Evolutionary conservation across 2,329 filamentous ascomycete genomes (phyloP).

Genomic region (Aspergillus clavatus): DNA sequence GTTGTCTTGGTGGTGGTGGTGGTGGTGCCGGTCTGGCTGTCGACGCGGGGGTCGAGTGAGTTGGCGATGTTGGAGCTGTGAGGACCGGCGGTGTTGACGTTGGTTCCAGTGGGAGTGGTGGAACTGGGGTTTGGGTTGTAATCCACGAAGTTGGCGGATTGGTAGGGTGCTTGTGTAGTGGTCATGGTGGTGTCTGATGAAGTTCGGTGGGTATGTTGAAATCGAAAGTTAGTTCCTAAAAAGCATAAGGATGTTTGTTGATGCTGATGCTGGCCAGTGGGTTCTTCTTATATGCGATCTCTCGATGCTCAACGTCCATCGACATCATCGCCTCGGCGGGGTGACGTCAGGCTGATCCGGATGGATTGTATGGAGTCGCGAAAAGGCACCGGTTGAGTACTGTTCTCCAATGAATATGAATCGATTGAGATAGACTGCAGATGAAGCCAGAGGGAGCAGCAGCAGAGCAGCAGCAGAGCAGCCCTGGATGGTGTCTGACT

Average conservation of each 20-base stretch:
- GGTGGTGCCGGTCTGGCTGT: conserved; percentile 20
- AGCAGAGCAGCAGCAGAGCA: too few species aligned
- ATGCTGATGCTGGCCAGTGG: too few species aligned
- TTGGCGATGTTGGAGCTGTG: conserved; percentile 27
- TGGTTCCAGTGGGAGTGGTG: conserved; percentile 11
- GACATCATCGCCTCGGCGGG: conserved; percentile 6
- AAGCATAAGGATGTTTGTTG: too few species aligned
- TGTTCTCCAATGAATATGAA: too few species aligned
- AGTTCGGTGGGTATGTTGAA: too few species aligned
- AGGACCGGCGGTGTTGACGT: conserved; percentile 14
- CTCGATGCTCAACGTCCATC: background rate
- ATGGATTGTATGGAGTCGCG: too few species aligned
- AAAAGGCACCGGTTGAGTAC: too few species aligned
- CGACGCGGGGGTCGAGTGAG: conserved; percentile 37
- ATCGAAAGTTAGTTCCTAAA: too few species aligned
- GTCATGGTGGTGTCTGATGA: conserved; percentile 11
- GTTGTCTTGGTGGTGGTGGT: conserved; percentile 5
- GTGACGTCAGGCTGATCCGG: conserved; percentile 7
- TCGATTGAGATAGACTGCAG: too few species aligned
- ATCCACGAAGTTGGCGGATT: conserved; percentile 10
- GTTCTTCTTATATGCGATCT: background rate
- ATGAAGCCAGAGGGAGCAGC: too few species aligned
- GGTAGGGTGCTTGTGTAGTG: conserved; percentile 13
- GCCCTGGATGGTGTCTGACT: background rate
- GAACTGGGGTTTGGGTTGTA: conserved; percentile 10